Conservation (phyloP, 345 rosid genomes). For the Odontarrhena argentea region DNA sequence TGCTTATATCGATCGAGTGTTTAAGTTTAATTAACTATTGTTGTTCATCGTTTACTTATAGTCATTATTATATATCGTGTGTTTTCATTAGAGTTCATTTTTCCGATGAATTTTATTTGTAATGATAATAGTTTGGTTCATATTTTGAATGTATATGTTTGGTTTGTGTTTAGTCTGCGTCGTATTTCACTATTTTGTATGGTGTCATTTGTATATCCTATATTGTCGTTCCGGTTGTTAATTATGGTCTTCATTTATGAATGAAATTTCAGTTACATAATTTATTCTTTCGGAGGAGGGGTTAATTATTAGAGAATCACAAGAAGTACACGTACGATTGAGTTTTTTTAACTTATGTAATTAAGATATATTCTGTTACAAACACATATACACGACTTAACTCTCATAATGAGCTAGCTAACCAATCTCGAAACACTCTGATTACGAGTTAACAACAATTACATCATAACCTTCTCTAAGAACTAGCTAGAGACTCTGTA, state of each 20-base stretch:
- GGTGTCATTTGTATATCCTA: constrained; percentile 7
- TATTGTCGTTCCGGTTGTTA: not conserved
- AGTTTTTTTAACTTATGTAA: no score
- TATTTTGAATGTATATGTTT: constrained; percentile 6
- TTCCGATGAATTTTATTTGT: constrained; percentile 19
- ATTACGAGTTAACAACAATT: no score
- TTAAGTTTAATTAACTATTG: constrained; percentile 14
- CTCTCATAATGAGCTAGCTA: no score
- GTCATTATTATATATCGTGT: not conserved
- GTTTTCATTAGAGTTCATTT: constrained; percentile 16
- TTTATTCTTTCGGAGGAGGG: no score
- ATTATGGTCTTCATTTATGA: not conserved
- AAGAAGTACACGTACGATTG: no score
- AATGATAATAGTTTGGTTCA: constrained; percentile 9
- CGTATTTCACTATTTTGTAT: constrained; percentile 18
- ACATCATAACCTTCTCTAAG: no score
- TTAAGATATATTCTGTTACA: no score
- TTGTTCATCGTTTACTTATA: constrained; percentile 1
- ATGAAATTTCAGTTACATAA: not conserved
- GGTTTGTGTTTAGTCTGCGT: constrained; percentile 6
- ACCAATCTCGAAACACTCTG: no score
- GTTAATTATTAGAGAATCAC: no score
- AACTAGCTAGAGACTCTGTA: no score
- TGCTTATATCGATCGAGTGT: not conserved
- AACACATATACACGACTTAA: no score